Conservation (phyloP, 208 protist genomes). For the Zelonia costaricensis region DNA sequence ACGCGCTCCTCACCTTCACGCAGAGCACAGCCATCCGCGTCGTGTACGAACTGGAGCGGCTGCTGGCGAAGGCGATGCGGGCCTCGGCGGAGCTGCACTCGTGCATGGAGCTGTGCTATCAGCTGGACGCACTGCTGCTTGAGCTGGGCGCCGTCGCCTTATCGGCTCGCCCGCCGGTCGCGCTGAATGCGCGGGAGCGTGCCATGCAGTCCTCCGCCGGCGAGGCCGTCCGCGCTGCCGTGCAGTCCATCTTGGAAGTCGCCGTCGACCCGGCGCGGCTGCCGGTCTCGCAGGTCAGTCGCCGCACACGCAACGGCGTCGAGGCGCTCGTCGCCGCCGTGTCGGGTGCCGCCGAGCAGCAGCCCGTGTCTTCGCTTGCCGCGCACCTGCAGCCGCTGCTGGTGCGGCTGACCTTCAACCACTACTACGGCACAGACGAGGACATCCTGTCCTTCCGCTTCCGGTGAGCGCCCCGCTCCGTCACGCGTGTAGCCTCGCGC, state of each 20-base stretch:
- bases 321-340: slow-evolving; percentile 69
- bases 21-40: slow-evolving; percentile 45
- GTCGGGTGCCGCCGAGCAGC: slow-evolving; percentile 27
- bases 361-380: slow-evolving; percentile 37
- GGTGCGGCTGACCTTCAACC: slow-evolving; percentile 78
- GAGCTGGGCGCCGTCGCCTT: slow-evolving; percentile 59
- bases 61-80: slow-evolving; percentile 16
- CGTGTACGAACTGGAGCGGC: slow-evolving; percentile 58
- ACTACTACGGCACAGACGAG: slow-evolving; percentile 66
- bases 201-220: slow-evolving; percentile 22
- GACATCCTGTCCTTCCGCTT: slow-evolving; percentile 28
- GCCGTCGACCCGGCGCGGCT: slow-evolving; percentile 56
- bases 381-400: slow-evolving; percentile 61
- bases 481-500: background rate
- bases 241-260: slow-evolving; percentile 51
- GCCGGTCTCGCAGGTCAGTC: slow-evolving; percentile 52
- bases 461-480: slow-evolving; percentile 2
- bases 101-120: slow-evolving; percentile 63
- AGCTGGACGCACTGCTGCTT: slow-evolving; percentile 65
- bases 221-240: slow-evolving; percentile 37
- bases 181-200: slow-evolving; percentile 21
- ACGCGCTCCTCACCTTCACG: slow-evolving; percentile 73
- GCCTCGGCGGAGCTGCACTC: slow-evolving; percentile 29
- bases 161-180: slow-evolving; percentile 19
- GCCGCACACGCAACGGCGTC: slow-evolving; percentile 56